Percentiles rank a stretch among this genome's conserved stretches.
These are phyloP conservation scores for Alternaria longipes DNA, from an alignment of 2,329 filamentous ascomycete species.

Conservation along the genomic window DNA sequence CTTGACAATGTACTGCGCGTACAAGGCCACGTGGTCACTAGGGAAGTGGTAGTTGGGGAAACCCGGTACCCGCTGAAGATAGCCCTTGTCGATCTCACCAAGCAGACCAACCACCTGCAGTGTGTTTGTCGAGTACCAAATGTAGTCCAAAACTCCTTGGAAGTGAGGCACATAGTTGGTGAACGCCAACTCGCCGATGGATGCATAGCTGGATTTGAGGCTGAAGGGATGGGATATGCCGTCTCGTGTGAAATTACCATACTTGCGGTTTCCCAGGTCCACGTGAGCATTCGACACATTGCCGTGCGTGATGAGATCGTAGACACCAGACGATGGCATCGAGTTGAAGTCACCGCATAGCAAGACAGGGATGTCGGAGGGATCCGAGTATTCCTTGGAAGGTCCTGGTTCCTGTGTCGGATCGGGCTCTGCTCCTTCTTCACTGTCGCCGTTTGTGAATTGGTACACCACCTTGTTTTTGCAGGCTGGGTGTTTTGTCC, in stretches of 20 bases:
- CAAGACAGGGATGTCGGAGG: constrained; percentile 87
- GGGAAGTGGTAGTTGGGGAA: constrained; percentile 97
- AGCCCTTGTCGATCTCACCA: constrained; percentile 84
- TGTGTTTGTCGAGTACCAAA: constrained; percentile 95
- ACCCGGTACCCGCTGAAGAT: constrained; percentile 85
- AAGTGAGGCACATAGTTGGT: constrained; percentile 98
- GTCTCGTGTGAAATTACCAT: constrained; percentile 90
- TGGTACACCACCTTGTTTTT: constrained; percentile 75
- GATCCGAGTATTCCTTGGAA: constrained; percentile 85
- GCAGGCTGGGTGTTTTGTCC: constrained; percentile 78
- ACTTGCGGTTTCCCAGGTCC: constrained; percentile 82
- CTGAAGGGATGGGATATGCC: constrained; percentile 96
- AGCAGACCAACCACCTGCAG: constrained; percentile 85
- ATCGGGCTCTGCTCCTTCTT: constrained; percentile 61
- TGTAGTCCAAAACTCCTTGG: constrained; percentile 91
- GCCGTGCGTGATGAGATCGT: constrained; percentile 86
- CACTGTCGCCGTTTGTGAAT: constrained; percentile 57
- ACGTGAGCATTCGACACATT: constrained; percentile 79
- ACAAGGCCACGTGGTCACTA: constrained; percentile 88
- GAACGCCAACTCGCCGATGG: constrained; percentile 86
- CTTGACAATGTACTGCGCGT: constrained; percentile 90
- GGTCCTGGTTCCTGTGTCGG: constrained; percentile 73
- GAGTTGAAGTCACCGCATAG: constrained; percentile 98
- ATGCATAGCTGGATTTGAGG: constrained; percentile 86
- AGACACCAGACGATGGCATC: constrained; percentile 83